Evolutionary conservation across 2,329 filamentous ascomycete species (phyloP).

Genomic region (Nothophaeocryptopus gaeumannii): DNA sequence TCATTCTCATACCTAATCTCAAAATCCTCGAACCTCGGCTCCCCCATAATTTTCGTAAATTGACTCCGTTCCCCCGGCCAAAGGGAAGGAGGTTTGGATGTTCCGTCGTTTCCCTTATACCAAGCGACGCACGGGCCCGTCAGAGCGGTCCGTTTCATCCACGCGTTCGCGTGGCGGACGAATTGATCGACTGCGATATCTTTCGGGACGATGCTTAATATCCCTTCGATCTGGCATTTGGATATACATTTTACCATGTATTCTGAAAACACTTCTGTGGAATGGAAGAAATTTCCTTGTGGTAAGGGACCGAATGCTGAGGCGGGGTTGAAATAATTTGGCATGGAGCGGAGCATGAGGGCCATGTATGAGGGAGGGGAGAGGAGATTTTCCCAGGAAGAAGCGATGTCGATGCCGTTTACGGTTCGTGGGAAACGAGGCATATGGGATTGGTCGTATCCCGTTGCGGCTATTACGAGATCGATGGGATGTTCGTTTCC

Average conservation of each 20-base stretch:
- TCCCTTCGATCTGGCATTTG: slow-evolving; percentile 23
- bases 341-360: slow-evolving; percentile 25
- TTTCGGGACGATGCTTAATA: slow-evolving; percentile 20
- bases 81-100: slow-evolving; percentile 14
- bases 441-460: slow-evolving; percentile 37
- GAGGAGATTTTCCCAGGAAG: slow-evolving; percentile 23
- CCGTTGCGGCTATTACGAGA: slow-evolving; percentile 46
- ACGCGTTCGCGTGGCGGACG: slow-evolving; percentile 22
- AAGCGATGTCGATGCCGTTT: slow-evolving; percentile 23
- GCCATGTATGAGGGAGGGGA: slow-evolving; percentile 25
- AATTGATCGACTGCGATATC: slow-evolving; percentile 23
- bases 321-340: slow-evolving; percentile 30
- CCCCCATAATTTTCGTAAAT: slow-evolving; percentile 19
- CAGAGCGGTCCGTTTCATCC: slow-evolving; percentile 21
- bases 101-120: slow-evolving; percentile 24
- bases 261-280: slow-evolving; percentile 16
- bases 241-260: slow-evolving; percentile 25
- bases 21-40: slow-evolving; percentile 23
- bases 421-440: slow-evolving; percentile 36
- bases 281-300: slow-evolving; percentile 24
- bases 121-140: slow-evolving; percentile 23
- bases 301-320: slow-evolving; percentile 23
- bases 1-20: slow-evolving; percentile 11
- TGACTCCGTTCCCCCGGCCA: slow-evolving; percentile 23
- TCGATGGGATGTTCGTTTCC: slow-evolving; percentile 35